Base-by-base conservation (phyloP, 345 rosid species). In the Linum trigynum region DNA sequence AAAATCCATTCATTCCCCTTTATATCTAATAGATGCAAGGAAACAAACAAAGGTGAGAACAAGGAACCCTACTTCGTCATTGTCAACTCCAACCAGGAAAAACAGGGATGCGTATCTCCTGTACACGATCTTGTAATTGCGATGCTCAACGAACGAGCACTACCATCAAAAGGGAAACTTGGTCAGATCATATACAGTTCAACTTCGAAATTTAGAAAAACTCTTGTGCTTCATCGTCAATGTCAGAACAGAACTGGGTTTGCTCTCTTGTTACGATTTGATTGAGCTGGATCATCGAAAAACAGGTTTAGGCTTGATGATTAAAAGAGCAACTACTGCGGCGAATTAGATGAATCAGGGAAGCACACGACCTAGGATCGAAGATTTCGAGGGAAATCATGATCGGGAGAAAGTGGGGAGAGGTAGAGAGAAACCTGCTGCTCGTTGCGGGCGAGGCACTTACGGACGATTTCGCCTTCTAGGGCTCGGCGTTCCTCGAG, bases 111-210 rank as follows among this genome's bases (percentile, higher is more conserved):
- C 99, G 51, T 94, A 94, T 50, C 97, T 92, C 70, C 96, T 78
- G 72, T 94, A 94, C 16, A 94, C 96, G 55, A 90, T 88, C 79
- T 94, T 94, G 89, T 90, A 86, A 76, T 86, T 94, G 65, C 99
- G 96, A 78, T 90, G 99, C 85, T 88, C 99, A 8, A 90, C 99
- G 70, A 90, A 94, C 1, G 99, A 94, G 79, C 99, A 94, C 99
- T 90, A 85, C 59, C 14, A 65, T 62, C 65, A 16, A 32, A 55
- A 3, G n/a, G 12, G 58, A 7, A 65, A 50, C 64, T 39, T 35
- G 39, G 32, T 23, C 32, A 23, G 32, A 23, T 23, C 32, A 23
- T 23, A 23, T 23, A 23, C 32, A 23, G 32, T 23, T 23, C 32
- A 23, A 23, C 32, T 23, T 23, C 32, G 32, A 23, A 23, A 23